Evolutionary conservation across 1,284 basidiomycete genomes (phyloP).

Genomic region (Naganishia sp.): DNA sequence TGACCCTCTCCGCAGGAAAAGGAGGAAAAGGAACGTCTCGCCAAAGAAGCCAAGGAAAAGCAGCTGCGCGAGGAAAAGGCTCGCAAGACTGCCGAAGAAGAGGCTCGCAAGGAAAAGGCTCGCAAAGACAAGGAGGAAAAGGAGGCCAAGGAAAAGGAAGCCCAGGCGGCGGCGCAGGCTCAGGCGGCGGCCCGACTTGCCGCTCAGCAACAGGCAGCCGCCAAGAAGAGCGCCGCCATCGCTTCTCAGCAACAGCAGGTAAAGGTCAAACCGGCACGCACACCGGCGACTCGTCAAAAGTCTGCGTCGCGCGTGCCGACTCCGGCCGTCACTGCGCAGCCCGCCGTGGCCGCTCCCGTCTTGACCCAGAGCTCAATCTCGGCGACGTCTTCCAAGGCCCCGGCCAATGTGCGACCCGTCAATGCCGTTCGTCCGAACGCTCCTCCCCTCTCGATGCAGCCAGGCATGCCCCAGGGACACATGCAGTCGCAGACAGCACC

Average conservation of each 20-base stretch:
- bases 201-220: constrained; percentile 28
- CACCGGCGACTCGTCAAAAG: constrained; percentile 14
- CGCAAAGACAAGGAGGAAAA: constrained; percentile 46
- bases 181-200: constrained; percentile 30
- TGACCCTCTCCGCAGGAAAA: constrained; percentile 54
- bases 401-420: not conserved
- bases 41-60: constrained; percentile 46
- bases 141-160: constrained; percentile 36
- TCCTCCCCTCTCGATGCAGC: constrained; percentile 19
- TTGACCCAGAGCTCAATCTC: constrained; percentile 11
- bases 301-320: constrained; percentile 4
- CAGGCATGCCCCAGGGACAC: constrained; percentile 5
- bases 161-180: constrained; percentile 29
- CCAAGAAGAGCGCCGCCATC: constrained; percentile 31
- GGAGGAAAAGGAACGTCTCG: constrained; percentile 57
- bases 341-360: constrained; percentile 9
- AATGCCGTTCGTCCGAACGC: constrained; percentile 9
- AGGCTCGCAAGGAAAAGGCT: constrained; percentile 44
- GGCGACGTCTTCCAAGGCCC: constrained; percentile 11
- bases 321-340: constrained; percentile 3
- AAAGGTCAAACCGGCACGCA: constrained; percentile 11
- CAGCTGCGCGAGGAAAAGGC: constrained; percentile 45
- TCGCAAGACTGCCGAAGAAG: constrained; percentile 41
- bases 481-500: constrained; percentile 4
- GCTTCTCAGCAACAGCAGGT: constrained; percentile 28